Base-by-base conservation (phyloP, 495 filamentous ascomycete genomes). In the Podospora sp. region DNA sequence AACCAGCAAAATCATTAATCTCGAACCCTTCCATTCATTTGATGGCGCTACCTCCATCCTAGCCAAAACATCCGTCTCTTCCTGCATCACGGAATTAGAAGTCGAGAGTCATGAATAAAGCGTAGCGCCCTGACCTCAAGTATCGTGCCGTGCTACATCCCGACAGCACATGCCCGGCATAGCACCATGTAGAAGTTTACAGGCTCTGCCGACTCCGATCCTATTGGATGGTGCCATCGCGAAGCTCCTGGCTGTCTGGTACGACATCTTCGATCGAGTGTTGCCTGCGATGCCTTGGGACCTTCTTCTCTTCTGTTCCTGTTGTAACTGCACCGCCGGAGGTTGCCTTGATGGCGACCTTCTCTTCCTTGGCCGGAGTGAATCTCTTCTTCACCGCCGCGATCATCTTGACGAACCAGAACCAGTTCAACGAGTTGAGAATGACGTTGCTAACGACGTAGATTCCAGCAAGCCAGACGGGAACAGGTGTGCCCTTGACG, bases 351-450 rank as follows among this genome's bases (percentile, higher is more conserved):
- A 36, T 49, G 0, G 22, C 53, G 1, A 58, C 20, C 62, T 46
- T 27, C 27, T 66, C 72, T 60, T 77, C 75, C 71, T 80, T 77
- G 46, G 84, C 78, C n/a, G 87, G 84, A n/a, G 89, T 85, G 77
- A 99, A 99, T 24, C 95, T 84, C 83, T 95, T 96, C 68, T 89
- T 81, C 18, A 99, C 89, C 25, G 95, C 92, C 69, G 91, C 86
- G 66, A 99, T 91, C 95, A 99, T 99, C 84, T 94, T 95, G 66
- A 88, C 88, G 78, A 97, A 98, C 95, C 95, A 99, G 81, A 89
- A 94, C 76, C 93, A 93, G 78, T 99, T 99, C 56, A 99, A 81
- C 59, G 85, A 82, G 79, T 97, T 97, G 18, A 99, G 82, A 4
- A 90, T 83, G 25, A 94, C 52, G 73, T 99, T 98, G 50, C 87